Evolutionary conservation across 148 eudicot genomes (phyloP), one percentile per base, ranked within the genome.

Genomic region (Chenopodium album): DNA sequence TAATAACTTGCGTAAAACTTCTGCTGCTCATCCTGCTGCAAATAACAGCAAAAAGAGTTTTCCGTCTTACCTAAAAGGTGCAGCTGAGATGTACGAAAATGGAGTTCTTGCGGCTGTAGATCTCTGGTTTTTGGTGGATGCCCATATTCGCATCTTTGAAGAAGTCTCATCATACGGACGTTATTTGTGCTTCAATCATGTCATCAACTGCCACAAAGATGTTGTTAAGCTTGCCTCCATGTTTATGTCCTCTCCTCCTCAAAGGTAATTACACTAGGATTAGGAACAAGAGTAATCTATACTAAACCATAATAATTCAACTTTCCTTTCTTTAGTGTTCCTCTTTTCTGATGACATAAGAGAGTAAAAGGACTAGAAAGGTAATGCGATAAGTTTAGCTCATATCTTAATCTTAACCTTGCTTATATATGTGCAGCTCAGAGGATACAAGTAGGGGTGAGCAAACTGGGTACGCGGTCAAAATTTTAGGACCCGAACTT

Each of bases 71-170:
- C 71, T 91, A 70, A 86, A 88, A 84, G 93, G 93, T 23, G 92
- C 94, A 3, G 90, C 94, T 31, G 92, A 91, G 86, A 91, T 91
- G 94, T 91, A 86, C 44, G 88, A 88, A 80, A 88, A 90, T 14
- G 94, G 94, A 1, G 88, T 91, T 3, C 84, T 91, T 56, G 94
- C 88, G 54, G 83, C 91, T 11, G 91, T 87, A 2, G 92, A 91
- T 77, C 85, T 90, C 3, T 41, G n/a, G 41, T 91, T 87, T 81
- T 82, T 90, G 83, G 91, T 91, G 5, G 88, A 87, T 17, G 89
- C 94, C 68, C 94, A 91, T 74, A 84, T 91, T 37, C 88, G 90
- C 23, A 87, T 90, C 47, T 90, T 81, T 74, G 90, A 91, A 83
- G 92, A 91, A 28, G 72, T 85, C 28, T 87, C 94, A 13, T 83